Percentiles rank a stretch among this genome's conserved stretches.
Conservation (phyloP, 2,329 filamentous ascomycete genomes). For the Gnomoniopsis sp. region DNA sequence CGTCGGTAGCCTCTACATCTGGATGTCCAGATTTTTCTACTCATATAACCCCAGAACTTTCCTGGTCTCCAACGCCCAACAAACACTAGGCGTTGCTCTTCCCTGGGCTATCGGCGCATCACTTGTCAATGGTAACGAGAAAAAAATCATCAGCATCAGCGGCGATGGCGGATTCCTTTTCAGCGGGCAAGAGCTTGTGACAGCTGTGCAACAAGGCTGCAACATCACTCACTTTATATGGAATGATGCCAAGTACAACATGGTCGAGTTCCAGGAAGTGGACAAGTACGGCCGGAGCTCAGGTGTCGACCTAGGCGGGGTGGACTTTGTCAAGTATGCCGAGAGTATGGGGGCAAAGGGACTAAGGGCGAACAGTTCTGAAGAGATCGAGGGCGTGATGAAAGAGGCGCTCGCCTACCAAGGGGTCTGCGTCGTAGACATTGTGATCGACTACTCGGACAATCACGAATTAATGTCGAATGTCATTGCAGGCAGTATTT, state of each 20-base stretch:
- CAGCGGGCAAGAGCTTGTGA: conserved; percentile 41
- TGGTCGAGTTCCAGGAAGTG: conserved; percentile 49
- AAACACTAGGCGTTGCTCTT: conserved; percentile 45
- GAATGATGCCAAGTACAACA: conserved; percentile 48
- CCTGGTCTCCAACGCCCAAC: conserved; percentile 45
- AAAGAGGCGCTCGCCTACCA: conserved; percentile 37
- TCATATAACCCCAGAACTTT: conserved; percentile 40
- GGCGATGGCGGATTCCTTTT: conserved; percentile 50
- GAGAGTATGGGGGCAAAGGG: conserved; percentile 44
- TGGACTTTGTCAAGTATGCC: conserved; percentile 45
- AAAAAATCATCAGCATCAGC: conserved; percentile 41
- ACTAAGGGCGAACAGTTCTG: conserved; percentile 34
- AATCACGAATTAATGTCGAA: conserved; percentile 37
- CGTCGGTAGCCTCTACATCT: conserved; percentile 47
- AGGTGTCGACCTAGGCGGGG: conserved; percentile 41
- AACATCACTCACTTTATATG: conserved; percentile 49
- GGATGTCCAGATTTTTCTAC: conserved; percentile 42
- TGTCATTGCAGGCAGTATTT: conserved; percentile 29
- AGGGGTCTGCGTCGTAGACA: conserved; percentile 43
- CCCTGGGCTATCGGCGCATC: conserved; percentile 46
- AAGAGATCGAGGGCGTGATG: conserved; percentile 40
- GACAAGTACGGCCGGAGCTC: conserved; percentile 43
- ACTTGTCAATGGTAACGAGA: conserved; percentile 35
- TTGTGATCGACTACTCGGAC: conserved; percentile 42
- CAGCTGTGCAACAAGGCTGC: conserved; percentile 43